A percentile compares a stretch with the other conserved stretches of the same genome.
Evolutionary conservation across 257 asterid genomes (phyloP).

Genomic region (Solanum peruvianum): DNA sequence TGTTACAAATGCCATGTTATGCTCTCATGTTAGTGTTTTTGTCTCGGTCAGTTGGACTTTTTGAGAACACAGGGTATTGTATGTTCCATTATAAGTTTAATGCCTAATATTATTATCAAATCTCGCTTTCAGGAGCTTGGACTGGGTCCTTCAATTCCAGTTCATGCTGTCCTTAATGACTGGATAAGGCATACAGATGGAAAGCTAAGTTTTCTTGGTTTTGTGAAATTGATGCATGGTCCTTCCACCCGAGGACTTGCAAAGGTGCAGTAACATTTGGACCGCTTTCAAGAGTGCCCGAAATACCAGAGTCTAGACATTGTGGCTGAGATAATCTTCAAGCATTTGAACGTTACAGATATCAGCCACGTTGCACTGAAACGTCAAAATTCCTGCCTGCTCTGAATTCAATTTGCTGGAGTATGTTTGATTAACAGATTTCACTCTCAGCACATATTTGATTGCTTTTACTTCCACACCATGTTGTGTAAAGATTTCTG

Average conservation of each 20-base stretch:
- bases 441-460: not conserved
- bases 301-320: not conserved
- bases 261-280: slow-evolving; percentile 23
- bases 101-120: not conserved
- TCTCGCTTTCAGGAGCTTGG: slow-evolving; percentile 51
- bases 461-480: not conserved
- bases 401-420: not conserved
- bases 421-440: not conserved
- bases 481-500: not conserved
- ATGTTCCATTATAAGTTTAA: not conserved
- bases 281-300: not conserved
- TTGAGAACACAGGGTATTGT: not conserved
- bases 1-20: not conserved
- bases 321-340: not conserved
- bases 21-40: not conserved
- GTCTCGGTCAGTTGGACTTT: not conserved
- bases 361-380: not conserved
- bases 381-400: not conserved
- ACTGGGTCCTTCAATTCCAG: slow-evolving; percentile 46
- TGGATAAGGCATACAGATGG: slow-evolving; percentile 60
- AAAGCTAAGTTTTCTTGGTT: slow-evolving; percentile 49
- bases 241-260: slow-evolving; percentile 25
- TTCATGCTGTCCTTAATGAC: slow-evolving; percentile 57
- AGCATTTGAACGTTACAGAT: not conserved
- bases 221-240: slow-evolving; percentile 37